A percentile compares a stretch with the other conserved stretches of the same genome.
phyloP scores from a whole-genome alignment of 257 asterid genomes.

The Fraxinus cuspidata region DNA sequence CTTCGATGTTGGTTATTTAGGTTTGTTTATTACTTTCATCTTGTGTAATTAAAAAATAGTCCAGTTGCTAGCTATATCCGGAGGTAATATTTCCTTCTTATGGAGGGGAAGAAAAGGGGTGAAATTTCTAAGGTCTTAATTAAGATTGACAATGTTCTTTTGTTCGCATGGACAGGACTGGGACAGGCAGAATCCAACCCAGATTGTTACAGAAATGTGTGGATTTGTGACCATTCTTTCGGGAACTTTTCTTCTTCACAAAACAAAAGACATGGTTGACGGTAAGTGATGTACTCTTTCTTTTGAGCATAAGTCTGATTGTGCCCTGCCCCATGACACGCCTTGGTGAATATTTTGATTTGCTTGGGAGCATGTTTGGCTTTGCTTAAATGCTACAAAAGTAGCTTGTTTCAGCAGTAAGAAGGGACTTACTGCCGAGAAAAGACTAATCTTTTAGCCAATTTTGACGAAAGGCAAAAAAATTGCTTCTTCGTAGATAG shows the following conservation, averaged over 20 bases:
- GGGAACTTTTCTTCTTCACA: conserved; percentile 98
- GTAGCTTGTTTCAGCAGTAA: background rate
- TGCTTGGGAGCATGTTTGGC: background rate
- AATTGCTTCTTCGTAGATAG: background rate
- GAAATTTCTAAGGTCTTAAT: background rate
- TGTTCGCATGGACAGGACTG: conserved; percentile 66
- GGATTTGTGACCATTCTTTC: conserved; percentile 96
- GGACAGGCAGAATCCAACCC: conserved; percentile 95
- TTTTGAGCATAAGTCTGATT: background rate
- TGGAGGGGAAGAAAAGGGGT: background rate
- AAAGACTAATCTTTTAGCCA: background rate
- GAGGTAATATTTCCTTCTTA: background rate
- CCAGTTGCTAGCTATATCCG: background rate
- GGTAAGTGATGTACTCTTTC: conserved; percentile 39
- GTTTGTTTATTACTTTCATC: background rate
- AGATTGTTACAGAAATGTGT: conserved; percentile 91
- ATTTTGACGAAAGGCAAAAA: too few species aligned
- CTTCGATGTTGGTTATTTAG: too few species aligned
- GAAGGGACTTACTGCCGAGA: background rate
- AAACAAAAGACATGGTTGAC: conserved; percentile 93
- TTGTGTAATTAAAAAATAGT: background rate
- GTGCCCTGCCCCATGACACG: background rate
- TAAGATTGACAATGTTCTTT: conserved; percentile 2
- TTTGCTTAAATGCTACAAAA: background rate
- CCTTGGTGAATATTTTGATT: background rate